Conservation (phyloP, 441 rosid species). For the Cnidoscolus chayamansa region DNA sequence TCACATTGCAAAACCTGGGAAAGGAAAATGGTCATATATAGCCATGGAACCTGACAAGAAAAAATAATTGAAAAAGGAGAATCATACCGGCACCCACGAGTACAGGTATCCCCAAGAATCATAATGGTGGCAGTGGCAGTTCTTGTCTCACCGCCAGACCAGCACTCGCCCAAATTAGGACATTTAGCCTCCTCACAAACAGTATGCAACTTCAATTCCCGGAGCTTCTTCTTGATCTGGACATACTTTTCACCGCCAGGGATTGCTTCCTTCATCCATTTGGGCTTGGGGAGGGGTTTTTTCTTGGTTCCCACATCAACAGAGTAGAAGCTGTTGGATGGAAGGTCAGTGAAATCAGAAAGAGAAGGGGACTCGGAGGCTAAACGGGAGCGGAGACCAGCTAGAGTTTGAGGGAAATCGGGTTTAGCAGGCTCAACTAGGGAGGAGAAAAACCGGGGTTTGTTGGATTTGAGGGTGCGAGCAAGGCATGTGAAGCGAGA, state of each 20-base stretch:
- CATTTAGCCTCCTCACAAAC: slow-evolving; percentile 96
- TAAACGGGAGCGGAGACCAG: slow-evolving; percentile 79
- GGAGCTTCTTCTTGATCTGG: slow-evolving; percentile 88
- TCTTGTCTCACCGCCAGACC: slow-evolving; percentile 98
- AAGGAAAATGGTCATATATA: neutral
- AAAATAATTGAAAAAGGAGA: neutral
- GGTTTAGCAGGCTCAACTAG: slow-evolving; percentile 32
- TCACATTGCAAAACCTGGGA: slow-evolving; percentile 85
- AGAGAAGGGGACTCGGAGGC: slow-evolving; percentile 65
- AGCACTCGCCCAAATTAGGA: slow-evolving; percentile 90
- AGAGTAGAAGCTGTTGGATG: slow-evolving; percentile 51
- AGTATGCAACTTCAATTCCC: slow-evolving; percentile 89
- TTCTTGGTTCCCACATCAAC: slow-evolving; percentile 95
- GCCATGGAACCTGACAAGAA: neutral
- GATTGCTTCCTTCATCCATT: slow-evolving; percentile 90
- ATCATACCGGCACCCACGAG: slow-evolving; percentile 84
- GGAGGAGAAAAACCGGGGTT: slow-evolving; percentile 37
- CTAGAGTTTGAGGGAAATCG: slow-evolving; percentile 53
- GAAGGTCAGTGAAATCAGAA: slow-evolving; percentile 54
- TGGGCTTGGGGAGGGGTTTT: slow-evolving; percentile 93
- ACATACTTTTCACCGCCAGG: slow-evolving; percentile 96
- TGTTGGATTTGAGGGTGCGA: slow-evolving; percentile 30
- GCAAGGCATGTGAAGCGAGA: slow-evolving; percentile 38
- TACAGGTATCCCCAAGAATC: slow-evolving; percentile 95
- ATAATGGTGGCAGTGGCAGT: slow-evolving; percentile 96